These are phyloP conservation scores for Corylus heterophylla DNA, from an alignment of 306 rosid genomes.

Conservation along the genomic window DNA sequence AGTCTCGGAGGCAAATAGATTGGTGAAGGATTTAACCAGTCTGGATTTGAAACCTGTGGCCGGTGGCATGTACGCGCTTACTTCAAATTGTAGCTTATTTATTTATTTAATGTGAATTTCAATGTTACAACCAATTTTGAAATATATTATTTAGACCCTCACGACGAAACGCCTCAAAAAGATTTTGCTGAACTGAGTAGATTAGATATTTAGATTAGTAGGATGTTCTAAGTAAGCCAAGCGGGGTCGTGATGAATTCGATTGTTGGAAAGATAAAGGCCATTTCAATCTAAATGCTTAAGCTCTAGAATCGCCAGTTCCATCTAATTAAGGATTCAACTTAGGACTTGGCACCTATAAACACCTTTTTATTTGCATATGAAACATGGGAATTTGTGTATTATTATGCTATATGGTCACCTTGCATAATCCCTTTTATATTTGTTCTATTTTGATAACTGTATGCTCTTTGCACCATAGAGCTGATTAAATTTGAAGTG, in stretches of 20 bases:
- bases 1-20: slow-evolving; percentile 58
- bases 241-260: no score
- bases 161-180: no score
- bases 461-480: neutral
- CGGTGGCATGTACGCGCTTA: slow-evolving; percentile 44
- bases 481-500: neutral
- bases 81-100: slow-evolving; percentile 3
- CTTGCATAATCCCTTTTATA: neutral
- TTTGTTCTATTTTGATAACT: neutral
- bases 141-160: neutral
- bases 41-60: slow-evolving; percentile 35
- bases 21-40: slow-evolving; percentile 55
- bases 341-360: no score
- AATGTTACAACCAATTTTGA: neutral
- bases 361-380: neutral
- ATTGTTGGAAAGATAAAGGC: no score
- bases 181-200: neutral
- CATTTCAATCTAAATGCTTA: no score
- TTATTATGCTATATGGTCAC: neutral
- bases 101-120: neutral
- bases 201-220: neutral
- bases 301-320: no score
- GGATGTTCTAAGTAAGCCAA: no score
- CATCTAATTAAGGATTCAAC: no score
- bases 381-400: neutral